Evolutionary conservation across 108 stramenopile genomes (phyloP), one percentile per base, ranked within the genome.

Genomic region (Fragilaria crotonensis): DNA sequence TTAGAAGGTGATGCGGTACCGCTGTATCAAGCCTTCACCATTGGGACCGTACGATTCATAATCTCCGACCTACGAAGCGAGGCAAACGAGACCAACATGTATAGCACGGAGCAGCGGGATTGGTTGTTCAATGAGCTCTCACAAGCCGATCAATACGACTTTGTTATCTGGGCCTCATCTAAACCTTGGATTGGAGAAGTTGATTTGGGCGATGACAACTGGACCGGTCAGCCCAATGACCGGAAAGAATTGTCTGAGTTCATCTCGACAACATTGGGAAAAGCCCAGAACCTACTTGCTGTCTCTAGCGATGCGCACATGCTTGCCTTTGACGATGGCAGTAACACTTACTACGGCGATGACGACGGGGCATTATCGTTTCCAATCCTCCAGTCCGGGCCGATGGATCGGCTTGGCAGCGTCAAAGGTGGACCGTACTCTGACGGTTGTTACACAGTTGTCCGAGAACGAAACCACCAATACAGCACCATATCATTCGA

Each of bases 321-420:
- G 77, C 52, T 81, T 20, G 80, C 76, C 5, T 81, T 76, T 62
- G 80, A 81, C 33, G 77, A 78, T 60, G 80, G 80, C 31, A 63
- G 64, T 17, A 67, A 64, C 48, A 77, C 80, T 9, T 69, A 75
- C 63, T 75, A 70, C 55, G 77, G 77, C 0, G 57, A 64, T 25
- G 57, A 36, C 20, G 59, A 52, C 11, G 28, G 48, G 28, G 71
- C 67, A 4, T 54, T 59, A 7, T 74, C 77, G 41, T 81, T 81
- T 69, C 80, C 80, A 14, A 27, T 81, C 2, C 26, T 81, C 2
- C 76, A 75, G 41, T 68, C 76, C 11, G 80, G 77, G 14, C 77
- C 80, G 7, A 20, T 78, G 2, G 59, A 77, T 36, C 77, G 77
- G 9, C 57, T 63, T 19, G 80, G 68, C 4, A 19, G 29, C 1